Conservation (phyloP, 257 asterid genomes). For the Buddleja alternifolia region DNA sequence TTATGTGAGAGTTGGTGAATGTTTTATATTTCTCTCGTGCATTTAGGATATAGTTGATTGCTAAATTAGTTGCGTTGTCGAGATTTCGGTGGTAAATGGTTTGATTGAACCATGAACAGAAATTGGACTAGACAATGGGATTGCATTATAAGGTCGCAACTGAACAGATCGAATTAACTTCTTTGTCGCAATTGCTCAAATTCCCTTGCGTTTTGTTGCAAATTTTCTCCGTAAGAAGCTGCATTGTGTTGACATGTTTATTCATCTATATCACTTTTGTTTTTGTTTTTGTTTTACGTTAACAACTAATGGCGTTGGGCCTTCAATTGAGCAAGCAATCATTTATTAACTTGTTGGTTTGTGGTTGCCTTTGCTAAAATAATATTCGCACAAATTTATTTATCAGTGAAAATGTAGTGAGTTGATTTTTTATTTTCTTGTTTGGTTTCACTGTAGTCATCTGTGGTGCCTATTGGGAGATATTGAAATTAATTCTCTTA, state of each 20-base stretch:
- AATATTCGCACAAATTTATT: not conserved
- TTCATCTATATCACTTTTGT: too few relatives aligned
- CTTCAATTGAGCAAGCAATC: not conserved
- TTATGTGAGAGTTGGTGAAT: not conserved
- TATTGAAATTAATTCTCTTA: not conserved
- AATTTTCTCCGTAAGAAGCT: not conserved
- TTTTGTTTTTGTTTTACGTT: not conserved
- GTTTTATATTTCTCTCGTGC: conserved; percentile 11
- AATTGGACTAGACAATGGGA: too few relatives aligned
- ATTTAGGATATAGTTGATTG: conserved; percentile 15
- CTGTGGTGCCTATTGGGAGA: not conserved
- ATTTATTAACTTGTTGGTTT: not conserved
- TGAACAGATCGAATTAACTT: too few relatives aligned
- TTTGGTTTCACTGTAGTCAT: not conserved
- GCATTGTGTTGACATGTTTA: not conserved
- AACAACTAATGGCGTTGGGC: not conserved
- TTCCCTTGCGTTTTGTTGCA: too few relatives aligned
- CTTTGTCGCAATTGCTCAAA: too few relatives aligned
- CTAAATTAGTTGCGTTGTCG: not conserved
- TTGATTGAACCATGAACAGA: not conserved
- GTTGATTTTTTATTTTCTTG: too few relatives aligned
- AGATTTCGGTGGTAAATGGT: not conserved
- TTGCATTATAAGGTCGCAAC: too few relatives aligned
- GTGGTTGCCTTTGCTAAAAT: not conserved
- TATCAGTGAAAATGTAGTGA: not conserved